Percentiles rank a stretch among this genome's conserved stretches.
phyloP scores from a whole-genome alignment of 306 rosid species.

The Oemleria cerasiformis region DNA sequence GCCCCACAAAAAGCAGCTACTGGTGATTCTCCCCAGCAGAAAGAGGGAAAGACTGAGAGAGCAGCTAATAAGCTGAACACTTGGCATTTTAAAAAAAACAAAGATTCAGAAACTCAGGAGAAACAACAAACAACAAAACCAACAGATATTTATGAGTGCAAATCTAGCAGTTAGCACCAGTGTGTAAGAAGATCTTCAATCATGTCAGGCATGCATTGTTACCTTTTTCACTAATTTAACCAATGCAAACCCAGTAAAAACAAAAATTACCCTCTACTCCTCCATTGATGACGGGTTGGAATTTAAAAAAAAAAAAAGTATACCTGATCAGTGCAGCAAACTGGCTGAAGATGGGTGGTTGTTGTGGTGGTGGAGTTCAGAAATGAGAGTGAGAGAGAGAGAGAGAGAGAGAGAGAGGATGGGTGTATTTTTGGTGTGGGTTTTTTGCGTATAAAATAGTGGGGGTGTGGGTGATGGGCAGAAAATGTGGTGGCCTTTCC shows the following conservation, averaged over 20 bases:
- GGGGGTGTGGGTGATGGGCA: conserved; percentile 45
- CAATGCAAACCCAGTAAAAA: too few relatives aligned
- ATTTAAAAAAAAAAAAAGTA: conserved; percentile 9
- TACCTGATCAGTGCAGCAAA: conserved; percentile 43
- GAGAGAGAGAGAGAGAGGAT: conserved; percentile 3
- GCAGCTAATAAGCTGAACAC: not conserved
- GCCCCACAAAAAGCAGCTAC: too few relatives aligned
- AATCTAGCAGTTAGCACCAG: not conserved
- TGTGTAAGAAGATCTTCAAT: not conserved
- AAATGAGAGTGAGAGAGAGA: conserved; percentile 12
- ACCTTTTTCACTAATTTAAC: not conserved
- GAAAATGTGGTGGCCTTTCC: conserved; percentile 52
- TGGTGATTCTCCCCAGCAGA: too few relatives aligned
- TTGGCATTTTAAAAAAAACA: not conserved
- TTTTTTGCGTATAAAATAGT: conserved; percentile 23
- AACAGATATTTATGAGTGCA: not conserved
- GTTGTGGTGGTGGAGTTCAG: conserved; percentile 20
- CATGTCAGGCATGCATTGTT: conserved; percentile 5
- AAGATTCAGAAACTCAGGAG: not conserved
- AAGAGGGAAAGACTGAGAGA: too few relatives aligned
- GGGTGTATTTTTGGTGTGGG: not conserved
- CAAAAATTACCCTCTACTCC: not conserved
- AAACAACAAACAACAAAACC: not conserved
- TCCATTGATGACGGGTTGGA: not conserved
- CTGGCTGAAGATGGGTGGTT: conserved; percentile 30